A percentile compares a stretch with the other conserved stretches of the same genome.
Evolutionary conservation across 2,329 filamentous ascomycete genomes (phyloP).

Genomic region (Neonectria magnoliae): DNA sequence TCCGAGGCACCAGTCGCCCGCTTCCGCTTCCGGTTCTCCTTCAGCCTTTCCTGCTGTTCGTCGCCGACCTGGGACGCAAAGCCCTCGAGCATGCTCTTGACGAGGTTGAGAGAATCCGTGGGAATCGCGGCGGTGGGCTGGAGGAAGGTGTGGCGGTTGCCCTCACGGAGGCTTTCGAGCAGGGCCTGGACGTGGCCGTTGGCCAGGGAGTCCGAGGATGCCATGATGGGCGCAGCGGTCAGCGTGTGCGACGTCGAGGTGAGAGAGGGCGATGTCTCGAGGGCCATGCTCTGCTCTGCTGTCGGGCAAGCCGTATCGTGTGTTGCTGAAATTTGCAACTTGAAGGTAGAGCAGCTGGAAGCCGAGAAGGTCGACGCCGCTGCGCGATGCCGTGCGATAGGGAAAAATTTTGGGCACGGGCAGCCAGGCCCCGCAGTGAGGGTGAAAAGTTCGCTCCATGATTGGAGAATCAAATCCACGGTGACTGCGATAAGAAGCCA

Average conservation of each 20-base stretch:
- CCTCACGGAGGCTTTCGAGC: slow-evolving; percentile 65
- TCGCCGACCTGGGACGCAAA: slow-evolving; percentile 79
- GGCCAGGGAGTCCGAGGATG: slow-evolving; percentile 48
- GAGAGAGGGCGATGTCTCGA: slow-evolving; percentile 65
- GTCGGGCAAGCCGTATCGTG: slow-evolving; percentile 6
- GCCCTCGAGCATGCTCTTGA: slow-evolving; percentile 83
- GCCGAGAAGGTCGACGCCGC: slow-evolving; percentile 29
- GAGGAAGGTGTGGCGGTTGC: slow-evolving; percentile 78
- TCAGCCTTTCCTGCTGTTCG: slow-evolving; percentile 74
- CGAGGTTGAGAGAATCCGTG: slow-evolving; percentile 73
- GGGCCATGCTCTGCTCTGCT: slow-evolving; percentile 47
- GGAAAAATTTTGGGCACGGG: slow-evolving; percentile 42
- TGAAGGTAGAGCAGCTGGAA: slow-evolving; percentile 20
- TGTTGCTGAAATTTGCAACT: slow-evolving; percentile 27
- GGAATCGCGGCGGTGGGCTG: slow-evolving; percentile 75
- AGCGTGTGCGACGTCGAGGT: slow-evolving; percentile 73
- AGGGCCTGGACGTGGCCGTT: slow-evolving; percentile 59
- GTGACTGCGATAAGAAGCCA: slow-evolving; percentile 23
- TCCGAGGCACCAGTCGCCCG: slow-evolving; percentile 62
- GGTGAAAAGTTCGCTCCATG: not conserved
- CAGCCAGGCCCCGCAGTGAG: slow-evolving; percentile 35
- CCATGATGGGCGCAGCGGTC: slow-evolving; percentile 60
- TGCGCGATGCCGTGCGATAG: slow-evolving; percentile 18
- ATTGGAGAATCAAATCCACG: slow-evolving; percentile 36
- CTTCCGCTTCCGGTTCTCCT: slow-evolving; percentile 82